Conservation (phyloP, 441 rosid genomes). For the Bocquillonia castaneifolia region DNA sequence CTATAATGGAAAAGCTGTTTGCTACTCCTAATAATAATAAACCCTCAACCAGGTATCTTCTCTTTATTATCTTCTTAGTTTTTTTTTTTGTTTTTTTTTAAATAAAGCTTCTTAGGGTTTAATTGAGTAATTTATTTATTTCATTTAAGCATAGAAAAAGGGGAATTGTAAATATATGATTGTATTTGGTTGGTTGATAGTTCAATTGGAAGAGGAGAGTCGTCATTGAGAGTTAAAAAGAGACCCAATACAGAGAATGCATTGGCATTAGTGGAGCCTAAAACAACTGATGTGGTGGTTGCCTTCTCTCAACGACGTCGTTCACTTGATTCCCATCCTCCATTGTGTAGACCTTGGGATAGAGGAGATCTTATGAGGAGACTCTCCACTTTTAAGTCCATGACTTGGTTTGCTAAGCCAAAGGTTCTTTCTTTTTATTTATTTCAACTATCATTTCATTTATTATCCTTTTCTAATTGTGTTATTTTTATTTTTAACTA, state of each 20-base stretch:
- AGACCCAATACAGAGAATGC: constrained; percentile 48
- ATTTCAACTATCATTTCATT: neutral
- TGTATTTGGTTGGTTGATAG: no score
- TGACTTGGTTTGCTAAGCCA: constrained; percentile 96
- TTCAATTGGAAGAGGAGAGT: constrained; percentile 13
- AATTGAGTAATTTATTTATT: no score
- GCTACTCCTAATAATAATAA: constrained; percentile 15
- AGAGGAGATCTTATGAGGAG: constrained; percentile 87
- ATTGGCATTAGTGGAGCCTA: constrained; percentile 51
- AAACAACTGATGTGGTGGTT: constrained; percentile 17
- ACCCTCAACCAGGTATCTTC: constrained; percentile 15
- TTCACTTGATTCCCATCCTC: constrained; percentile 37
- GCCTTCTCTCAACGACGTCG: constrained; percentile 28
- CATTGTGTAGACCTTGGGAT: constrained; percentile 85
- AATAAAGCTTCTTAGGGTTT: no score
- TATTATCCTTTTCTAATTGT: neutral
- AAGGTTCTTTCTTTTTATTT: constrained; percentile 39
- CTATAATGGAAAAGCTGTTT: constrained; percentile 28
- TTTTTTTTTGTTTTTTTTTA: neutral
- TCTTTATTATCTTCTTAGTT: neutral
- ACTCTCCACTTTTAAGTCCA: constrained; percentile 81
- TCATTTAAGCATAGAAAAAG: no score
- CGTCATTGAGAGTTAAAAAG: constrained; percentile 46
- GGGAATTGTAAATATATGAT: no score
- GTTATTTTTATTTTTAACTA: neutral